A percentile compares a stretch with the other conserved stretches of the same genome.
Conservation (phyloP, 2,329 filamentous ascomycete genomes). For the Neonectria ditissima region DNA sequence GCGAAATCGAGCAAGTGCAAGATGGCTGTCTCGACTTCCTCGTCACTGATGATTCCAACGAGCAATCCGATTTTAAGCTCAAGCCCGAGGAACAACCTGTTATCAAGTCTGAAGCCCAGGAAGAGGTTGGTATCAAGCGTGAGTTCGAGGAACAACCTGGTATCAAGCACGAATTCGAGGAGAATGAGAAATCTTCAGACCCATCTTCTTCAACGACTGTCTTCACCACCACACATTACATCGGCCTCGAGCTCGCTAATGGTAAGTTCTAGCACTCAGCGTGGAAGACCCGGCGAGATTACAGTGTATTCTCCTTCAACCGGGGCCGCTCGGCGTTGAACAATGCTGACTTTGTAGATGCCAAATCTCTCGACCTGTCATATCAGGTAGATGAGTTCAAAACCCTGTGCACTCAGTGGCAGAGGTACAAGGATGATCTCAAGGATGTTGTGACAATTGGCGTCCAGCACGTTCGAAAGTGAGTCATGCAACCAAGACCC, state of each 20-base stretch:
- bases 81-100: constrained; percentile 25
- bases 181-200: constrained; percentile 25
- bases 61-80: constrained; percentile 44
- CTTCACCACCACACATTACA: constrained; percentile 94
- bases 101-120: constrained; percentile 56
- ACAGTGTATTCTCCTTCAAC: background rate
- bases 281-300: background rate
- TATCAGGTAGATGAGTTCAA: constrained; percentile 90
- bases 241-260: constrained; percentile 83
- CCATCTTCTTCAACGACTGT: constrained; percentile 58
- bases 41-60: constrained; percentile 54
- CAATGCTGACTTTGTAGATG: constrained; percentile 60
- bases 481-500: constrained; percentile 51
- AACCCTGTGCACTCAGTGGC: constrained; percentile 80
- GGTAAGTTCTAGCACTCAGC: constrained; percentile 64
- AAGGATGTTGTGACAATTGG: constrained; percentile 73
- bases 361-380: constrained; percentile 81
- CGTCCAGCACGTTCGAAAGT: constrained; percentile 90
- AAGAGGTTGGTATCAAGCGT: constrained; percentile 24
- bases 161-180: constrained; percentile 15
- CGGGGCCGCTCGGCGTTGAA: constrained; percentile 1
- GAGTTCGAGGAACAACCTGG: constrained; percentile 11
- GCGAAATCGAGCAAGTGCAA: constrained; percentile 65
- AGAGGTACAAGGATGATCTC: constrained; percentile 78
- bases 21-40: constrained; percentile 64